Base-by-base conservation (phyloP, 768 basidiomycete species). In the Boletus edulis region DNA sequence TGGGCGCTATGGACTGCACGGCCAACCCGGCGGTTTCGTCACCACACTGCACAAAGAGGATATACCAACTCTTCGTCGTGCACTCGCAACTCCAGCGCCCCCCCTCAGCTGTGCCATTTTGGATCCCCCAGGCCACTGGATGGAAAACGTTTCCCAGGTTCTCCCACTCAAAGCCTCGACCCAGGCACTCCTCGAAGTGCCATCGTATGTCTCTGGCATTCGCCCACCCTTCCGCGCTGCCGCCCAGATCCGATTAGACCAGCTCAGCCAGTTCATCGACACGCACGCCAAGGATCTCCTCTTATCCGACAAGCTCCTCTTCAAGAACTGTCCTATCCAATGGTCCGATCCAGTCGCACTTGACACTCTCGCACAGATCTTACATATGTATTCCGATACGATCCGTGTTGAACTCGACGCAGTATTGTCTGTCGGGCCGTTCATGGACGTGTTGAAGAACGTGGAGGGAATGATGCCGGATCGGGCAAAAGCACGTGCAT, bases 1-100 rank as follows among this genome's bases (percentile, higher is more conserved):
- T 0, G 96, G 95, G 13, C 87, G 96, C 3, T 98, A 82, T 68
- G 91, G 91, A 3, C 69, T 89, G 41, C 84, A 86, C 34, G 73
- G 76, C 38, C 62, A 61, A 52, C 68, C 79, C 1, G 81, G 79
- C 8, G 94, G 95, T 22, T 76, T 79, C 32, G 87, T 85, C 9
- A 94, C 94, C 0, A 89, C 93, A 0, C 67, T 96, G n/a, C 67
- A 76, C 41, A 66, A 73, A 3, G 65, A 73, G 2, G 91, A 94
- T 66, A 76, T 97, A 12, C 76, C 78, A 0, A 71, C 80, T 54
- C 74, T 98, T 11, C 68, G 70, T 22, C 60, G 75, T 5, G 82
- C 88, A 4, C 74, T 98, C 34, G 72, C 70, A 2, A 60, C 76
- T 0, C 77, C 83, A 0, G 74, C 82, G 18, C 71, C 73, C 4